phyloP scores from a whole-genome alignment of 257 asterid species.

The Voacanga thouarsii region DNA sequence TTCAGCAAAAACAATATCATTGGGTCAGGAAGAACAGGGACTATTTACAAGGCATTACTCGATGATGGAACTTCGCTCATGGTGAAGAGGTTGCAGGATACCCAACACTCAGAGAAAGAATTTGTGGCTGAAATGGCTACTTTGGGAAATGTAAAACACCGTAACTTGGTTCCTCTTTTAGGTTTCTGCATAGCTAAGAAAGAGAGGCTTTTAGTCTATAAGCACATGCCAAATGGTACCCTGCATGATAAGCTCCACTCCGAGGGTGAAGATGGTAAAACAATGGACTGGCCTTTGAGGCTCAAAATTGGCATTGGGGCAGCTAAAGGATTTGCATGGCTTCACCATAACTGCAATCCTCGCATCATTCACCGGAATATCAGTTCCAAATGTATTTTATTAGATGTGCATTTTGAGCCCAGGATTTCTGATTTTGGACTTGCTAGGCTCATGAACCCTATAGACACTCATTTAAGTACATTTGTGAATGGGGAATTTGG shows the following conservation, averaged over 20 bases:
- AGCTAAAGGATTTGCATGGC: constrained; percentile 50
- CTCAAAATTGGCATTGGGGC: constrained; percentile 37
- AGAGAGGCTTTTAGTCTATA: constrained; percentile 42
- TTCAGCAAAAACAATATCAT: constrained; percentile 38
- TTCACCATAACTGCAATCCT: constrained; percentile 44
- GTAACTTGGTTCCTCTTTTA: constrained; percentile 41
- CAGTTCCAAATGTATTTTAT: constrained; percentile 43
- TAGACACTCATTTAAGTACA: constrained; percentile 87
- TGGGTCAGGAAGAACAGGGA: constrained; percentile 38
- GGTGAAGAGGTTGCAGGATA: constrained; percentile 42
- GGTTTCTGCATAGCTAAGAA: constrained; percentile 43
- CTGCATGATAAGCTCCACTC: constrained; percentile 34
- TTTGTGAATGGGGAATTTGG: constrained; percentile 92
- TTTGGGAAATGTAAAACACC: constrained; percentile 38
- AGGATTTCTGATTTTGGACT: constrained; percentile 80
- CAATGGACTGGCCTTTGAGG: constrained; percentile 37
- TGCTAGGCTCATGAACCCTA: constrained; percentile 85
- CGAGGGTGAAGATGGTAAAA: constrained; percentile 19
- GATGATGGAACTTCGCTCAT: constrained; percentile 37
- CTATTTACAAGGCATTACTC: constrained; percentile 36
- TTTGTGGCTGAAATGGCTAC: constrained; percentile 42
- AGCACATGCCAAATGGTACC: constrained; percentile 40
- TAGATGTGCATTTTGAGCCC: constrained; percentile 38
- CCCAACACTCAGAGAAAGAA: constrained; percentile 44
- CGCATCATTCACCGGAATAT: constrained; percentile 42